These are phyloP conservation scores for Coniochaeta ligniaria DNA, from an alignment of 2,329 filamentous ascomycete genomes.

Conservation along the genomic window DNA sequence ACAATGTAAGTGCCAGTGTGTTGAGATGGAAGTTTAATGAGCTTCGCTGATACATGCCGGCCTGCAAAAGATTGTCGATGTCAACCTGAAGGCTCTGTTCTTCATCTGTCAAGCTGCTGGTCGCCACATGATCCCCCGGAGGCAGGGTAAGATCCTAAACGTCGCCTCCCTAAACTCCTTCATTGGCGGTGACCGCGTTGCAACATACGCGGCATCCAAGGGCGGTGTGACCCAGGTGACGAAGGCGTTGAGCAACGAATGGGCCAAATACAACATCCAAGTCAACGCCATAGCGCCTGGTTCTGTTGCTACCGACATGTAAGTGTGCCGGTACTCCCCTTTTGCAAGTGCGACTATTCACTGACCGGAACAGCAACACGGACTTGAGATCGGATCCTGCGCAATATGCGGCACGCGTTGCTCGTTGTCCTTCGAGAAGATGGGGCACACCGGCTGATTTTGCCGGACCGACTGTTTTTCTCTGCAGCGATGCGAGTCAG, in stretches of 20 bases:
- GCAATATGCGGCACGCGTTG: conserved; percentile 2
- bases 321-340: neutral
- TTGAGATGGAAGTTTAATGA: no score
- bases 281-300: conserved; percentile 4
- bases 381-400: neutral
- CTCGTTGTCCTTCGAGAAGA: neutral
- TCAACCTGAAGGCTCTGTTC: conserved; percentile 2
- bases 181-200: neutral
- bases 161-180: neutral
- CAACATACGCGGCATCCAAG: neutral
- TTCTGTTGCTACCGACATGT: neutral
- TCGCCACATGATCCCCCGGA: conserved; percentile 1
- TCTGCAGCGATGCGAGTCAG: conserved; percentile 1
- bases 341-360: neutral
- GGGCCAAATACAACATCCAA: conserved; percentile 1
- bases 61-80: neutral
- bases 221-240: conserved; percentile 1
- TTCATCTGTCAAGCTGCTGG: conserved; percentile 3
- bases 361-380: neutral
- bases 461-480: neutral
- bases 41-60: neutral
- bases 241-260: conserved; percentile 4
- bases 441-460: conserved; percentile 1
- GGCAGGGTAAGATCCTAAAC: conserved; percentile 1
- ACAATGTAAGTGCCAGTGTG: neutral